A percentile compares a stretch with the other conserved stretches of the same genome.
Conservation (phyloP, 257 asterid species). For the Thymus quinquecostatus region DNA sequence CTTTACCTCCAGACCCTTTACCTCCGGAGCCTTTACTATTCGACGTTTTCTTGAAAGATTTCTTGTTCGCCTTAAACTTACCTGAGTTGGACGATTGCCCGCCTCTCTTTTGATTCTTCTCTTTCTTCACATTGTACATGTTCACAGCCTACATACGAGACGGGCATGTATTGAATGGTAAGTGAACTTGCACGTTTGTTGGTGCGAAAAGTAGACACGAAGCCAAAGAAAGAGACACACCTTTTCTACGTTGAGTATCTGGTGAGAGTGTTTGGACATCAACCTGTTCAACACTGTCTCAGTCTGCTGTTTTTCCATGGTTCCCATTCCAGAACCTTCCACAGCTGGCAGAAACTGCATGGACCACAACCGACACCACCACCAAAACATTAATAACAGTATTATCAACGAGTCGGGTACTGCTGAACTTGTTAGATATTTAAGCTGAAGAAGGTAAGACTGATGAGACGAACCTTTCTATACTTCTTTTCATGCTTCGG, state of each 20-base stretch:
- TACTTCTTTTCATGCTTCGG: conserved; percentile 92
- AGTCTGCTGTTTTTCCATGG: conserved; percentile 78
- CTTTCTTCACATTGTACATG: conserved; percentile 86
- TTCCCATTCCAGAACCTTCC: conserved; percentile 96
- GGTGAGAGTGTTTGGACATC: conserved; percentile 77
- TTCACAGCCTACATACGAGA: conserved; percentile 72
- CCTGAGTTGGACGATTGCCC: conserved; percentile 46
- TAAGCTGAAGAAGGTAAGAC: not conserved
- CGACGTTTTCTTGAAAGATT: conserved; percentile 69
- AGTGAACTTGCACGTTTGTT: not conserved
- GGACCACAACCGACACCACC: not conserved
- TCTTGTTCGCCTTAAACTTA: conserved; percentile 65
- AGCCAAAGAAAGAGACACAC: conserved; percentile 32
- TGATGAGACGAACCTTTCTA: conserved; percentile 62
- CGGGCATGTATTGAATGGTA: conserved; percentile 8
- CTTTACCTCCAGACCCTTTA: conserved; percentile 40
- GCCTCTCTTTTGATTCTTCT: conserved; percentile 61
- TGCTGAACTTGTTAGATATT: not conserved
- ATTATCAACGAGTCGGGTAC: not conserved
- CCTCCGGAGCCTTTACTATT: conserved; percentile 45
- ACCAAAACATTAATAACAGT: not conserved
- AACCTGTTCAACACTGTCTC: conserved; percentile 80
- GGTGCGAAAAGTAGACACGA: not conserved
- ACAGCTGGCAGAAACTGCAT: conserved; percentile 82
- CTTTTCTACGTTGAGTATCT: conserved; percentile 88